These are phyloP conservation scores for Rhizophora mangle DNA, from an alignment of 345 rosid species.

Conservation along the genomic window DNA sequence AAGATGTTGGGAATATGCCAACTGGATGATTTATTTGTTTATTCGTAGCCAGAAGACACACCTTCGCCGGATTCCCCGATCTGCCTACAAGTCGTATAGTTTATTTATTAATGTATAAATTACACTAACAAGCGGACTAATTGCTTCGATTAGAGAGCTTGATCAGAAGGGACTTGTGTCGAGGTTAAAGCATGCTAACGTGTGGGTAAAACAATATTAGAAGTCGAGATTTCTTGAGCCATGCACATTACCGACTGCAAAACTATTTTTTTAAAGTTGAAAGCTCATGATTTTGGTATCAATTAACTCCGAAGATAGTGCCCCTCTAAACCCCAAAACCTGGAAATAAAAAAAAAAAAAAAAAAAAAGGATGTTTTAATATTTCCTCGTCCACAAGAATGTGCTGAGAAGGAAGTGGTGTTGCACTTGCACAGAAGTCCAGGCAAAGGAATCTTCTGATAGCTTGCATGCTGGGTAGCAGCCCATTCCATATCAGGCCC, in stretches of 20 bases:
- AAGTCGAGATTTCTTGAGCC: conserved; percentile 14
- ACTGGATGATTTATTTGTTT: neutral
- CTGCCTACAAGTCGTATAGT: conserved; percentile 11
- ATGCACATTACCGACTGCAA: conserved; percentile 11
- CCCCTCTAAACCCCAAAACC: neutral
- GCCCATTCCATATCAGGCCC: too few species aligned
- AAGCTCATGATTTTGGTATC: conserved; percentile 1
- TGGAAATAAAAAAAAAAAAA: neutral
- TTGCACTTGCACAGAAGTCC: too few species aligned
- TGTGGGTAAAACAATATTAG: conserved; percentile 3
- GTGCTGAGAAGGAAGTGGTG: too few species aligned
- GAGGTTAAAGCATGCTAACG: neutral
- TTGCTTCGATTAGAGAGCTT: conserved; percentile 10
- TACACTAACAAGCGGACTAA: neutral
- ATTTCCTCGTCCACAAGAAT: too few species aligned
- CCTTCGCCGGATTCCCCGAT: conserved; percentile 22
- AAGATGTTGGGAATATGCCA: conserved; percentile 24
- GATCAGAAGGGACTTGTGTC: neutral
- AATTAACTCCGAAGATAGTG: neutral
- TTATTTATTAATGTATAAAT: neutral
- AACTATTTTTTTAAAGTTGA: conserved; percentile 9
- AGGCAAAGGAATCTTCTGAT: too few species aligned
- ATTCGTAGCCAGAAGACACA: conserved; percentile 7
- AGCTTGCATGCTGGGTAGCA: too few species aligned
- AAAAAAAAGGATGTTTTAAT: neutral